Evolutionary conservation across 331 rosid species (phyloP).

Genomic region (Pyracantha coccinea): DNA sequence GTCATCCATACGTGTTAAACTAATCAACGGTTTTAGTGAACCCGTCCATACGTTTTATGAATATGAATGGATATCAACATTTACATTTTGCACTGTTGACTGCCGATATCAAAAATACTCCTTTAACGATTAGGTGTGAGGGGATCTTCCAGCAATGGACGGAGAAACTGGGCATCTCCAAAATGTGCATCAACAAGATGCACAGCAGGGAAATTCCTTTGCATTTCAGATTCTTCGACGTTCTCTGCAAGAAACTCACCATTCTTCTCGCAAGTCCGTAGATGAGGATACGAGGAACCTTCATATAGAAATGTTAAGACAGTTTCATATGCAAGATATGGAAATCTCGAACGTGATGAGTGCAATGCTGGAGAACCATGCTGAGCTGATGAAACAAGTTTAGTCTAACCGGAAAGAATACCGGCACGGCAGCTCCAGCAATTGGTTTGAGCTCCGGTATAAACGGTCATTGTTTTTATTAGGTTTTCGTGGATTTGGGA

Average conservation of each 20-base stretch:
- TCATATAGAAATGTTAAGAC: conserved; percentile 81
- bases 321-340: conserved; percentile 88
- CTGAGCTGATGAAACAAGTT: conserved; percentile 76
- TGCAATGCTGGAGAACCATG: conserved; percentile 74
- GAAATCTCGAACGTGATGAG: conserved; percentile 56
- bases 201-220: conserved; percentile 69
- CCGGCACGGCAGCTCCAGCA: conserved; percentile 42
- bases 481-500: conserved; percentile 8
- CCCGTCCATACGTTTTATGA: no score
- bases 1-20: no score
- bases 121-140: no score
- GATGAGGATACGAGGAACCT: conserved; percentile 91
- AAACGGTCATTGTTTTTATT: background rate
- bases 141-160: no score
- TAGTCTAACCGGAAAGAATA: conserved; percentile 71
- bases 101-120: no score
- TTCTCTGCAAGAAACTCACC: conserved; percentile 74
- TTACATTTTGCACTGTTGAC: no score
- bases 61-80: no score
- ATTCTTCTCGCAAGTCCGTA: conserved; percentile 73
- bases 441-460: conserved; percentile 48
- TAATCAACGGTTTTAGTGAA: no score
- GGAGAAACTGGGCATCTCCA: conserved; percentile 51
- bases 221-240: conserved; percentile 87
- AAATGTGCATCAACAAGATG: conserved; percentile 53